phyloP scores from a whole-genome alignment of 164 flowering plant genomes.

The Cinnamomum micranthum region DNA sequence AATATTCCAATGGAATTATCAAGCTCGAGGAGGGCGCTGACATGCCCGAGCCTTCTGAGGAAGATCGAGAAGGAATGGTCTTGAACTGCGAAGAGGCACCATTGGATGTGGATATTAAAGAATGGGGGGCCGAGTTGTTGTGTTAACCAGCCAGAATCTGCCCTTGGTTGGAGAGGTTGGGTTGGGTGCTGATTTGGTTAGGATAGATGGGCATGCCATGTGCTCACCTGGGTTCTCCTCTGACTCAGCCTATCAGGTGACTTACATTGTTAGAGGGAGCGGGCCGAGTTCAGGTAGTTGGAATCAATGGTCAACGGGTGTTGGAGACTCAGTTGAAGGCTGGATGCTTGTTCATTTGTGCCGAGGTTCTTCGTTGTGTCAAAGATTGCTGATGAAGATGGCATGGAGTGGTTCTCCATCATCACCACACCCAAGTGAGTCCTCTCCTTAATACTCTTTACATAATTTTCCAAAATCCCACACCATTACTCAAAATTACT shows the following conservation, averaged over 20 bases:
- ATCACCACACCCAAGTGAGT: slow-evolving; percentile 75
- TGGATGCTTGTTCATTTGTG: slow-evolving; percentile 64
- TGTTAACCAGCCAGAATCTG: slow-evolving; percentile 63
- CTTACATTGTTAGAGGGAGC: slow-evolving; percentile 71
- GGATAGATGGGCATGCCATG: slow-evolving; percentile 66
- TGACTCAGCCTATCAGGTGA: slow-evolving; percentile 84
- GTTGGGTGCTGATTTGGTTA: slow-evolving; percentile 84
- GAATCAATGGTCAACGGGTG: slow-evolving; percentile 57
- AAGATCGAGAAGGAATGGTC: slow-evolving; percentile 52
- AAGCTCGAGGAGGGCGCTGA: slow-evolving; percentile 31
- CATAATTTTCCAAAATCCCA: background rate
- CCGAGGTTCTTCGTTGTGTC: slow-evolving; percentile 81
- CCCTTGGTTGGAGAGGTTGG: slow-evolving; percentile 85
- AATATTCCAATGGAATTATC: slow-evolving; percentile 48
- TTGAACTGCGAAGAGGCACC: slow-evolving; percentile 80
- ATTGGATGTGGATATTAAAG: slow-evolving; percentile 65
- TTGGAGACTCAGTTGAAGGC: slow-evolving; percentile 60
- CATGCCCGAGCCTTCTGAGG: slow-evolving; percentile 58
- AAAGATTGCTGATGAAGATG: slow-evolving; percentile 55
- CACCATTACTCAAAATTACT: background rate
- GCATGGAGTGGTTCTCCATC: slow-evolving; percentile 82
- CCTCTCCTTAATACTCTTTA: background rate
- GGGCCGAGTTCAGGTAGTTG: slow-evolving; percentile 82
- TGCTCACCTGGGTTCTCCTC: slow-evolving; percentile 92
- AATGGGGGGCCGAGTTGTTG: slow-evolving; percentile 71